A percentile compares a stretch with the other conserved stretches of the same genome.
Conservation (phyloP, 257 asterid species). For the Asclepias syriaca region DNA sequence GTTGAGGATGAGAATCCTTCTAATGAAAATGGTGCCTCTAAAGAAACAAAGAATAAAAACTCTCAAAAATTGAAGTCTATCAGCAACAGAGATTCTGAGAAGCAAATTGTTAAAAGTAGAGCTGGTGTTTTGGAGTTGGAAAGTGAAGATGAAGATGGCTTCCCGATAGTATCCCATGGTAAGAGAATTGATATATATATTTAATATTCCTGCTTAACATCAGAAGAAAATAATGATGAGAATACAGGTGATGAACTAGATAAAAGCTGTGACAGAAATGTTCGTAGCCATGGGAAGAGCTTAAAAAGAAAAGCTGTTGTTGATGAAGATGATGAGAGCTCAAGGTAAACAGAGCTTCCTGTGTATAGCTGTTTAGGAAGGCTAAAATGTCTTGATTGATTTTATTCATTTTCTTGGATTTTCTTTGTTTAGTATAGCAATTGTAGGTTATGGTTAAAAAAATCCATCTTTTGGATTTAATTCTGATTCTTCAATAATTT, state of each 20-base stretch:
- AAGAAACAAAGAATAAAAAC: constrained; percentile 53
- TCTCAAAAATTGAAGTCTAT: constrained; percentile 26
- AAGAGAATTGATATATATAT: constrained; percentile 23
- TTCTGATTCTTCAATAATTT: not conserved
- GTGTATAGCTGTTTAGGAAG: not conserved
- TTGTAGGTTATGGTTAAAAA: not conserved
- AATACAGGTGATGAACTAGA: constrained; percentile 24
- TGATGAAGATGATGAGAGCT: constrained; percentile 33
- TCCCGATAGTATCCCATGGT: constrained; percentile 45
- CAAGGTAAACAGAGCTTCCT: constrained; percentile 38
- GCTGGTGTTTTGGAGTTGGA: constrained; percentile 39
- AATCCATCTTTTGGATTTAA: not conserved
- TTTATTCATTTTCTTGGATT: not conserved
- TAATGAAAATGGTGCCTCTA: constrained; percentile 34
- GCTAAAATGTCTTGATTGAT: constrained; percentile 1
- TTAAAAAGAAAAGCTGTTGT: constrained; percentile 55
- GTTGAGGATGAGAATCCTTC: constrained; percentile 59
- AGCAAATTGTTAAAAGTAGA: constrained; percentile 40
- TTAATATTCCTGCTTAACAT: constrained; percentile 17
- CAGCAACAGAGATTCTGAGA: constrained; percentile 33
- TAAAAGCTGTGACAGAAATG: constrained; percentile 35
- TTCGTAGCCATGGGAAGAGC: constrained; percentile 24
- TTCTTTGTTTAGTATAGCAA: not conserved
- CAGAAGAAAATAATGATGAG: constrained; percentile 22
- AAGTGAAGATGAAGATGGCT: constrained; percentile 96